phyloP scores from a whole-genome alignment of 2,329 filamentous ascomycete species.

The Diaporthe helianthi region DNA sequence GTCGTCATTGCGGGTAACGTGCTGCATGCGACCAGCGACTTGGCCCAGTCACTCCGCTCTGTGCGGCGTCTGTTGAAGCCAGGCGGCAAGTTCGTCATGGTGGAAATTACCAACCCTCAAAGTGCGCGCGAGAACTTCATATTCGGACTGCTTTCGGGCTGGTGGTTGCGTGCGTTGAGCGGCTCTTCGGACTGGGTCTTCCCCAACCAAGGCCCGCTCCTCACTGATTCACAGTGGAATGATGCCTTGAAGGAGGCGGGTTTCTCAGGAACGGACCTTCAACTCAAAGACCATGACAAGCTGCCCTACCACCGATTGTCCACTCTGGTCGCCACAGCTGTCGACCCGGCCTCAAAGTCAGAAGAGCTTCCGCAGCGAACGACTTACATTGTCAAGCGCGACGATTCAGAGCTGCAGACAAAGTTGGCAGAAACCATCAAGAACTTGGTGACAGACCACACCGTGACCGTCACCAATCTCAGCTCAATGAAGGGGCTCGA shows the following conservation, averaged over 20 bases:
- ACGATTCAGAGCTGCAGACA: not conserved
- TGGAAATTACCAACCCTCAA: slow-evolving; percentile 20
- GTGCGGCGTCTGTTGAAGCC: slow-evolving; percentile 1
- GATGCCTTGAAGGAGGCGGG: slow-evolving; percentile 4
- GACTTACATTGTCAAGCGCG: not conserved
- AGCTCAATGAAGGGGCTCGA: not conserved
- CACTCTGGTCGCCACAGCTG: not conserved
- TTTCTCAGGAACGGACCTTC: slow-evolving; percentile 19
- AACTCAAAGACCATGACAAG: not conserved
- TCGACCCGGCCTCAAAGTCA: not conserved
- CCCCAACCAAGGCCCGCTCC: slow-evolving; percentile 15
- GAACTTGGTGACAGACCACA: not conserved
- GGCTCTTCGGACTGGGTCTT: slow-evolving; percentile 1
- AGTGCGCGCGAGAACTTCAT: not conserved
- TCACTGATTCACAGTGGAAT: slow-evolving; percentile 12
- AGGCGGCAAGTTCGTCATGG: slow-evolving; percentile 21
- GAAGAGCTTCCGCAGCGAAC: not conserved
- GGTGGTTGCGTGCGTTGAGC: slow-evolving; percentile 7
- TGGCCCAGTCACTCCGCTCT: slow-evolving; percentile 40
- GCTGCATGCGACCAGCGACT: slow-evolving; percentile 42
- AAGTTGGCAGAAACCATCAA: not conserved
- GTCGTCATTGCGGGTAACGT: slow-evolving; percentile 45
- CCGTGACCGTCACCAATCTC: not conserved
- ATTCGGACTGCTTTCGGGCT: slow-evolving; percentile 20
- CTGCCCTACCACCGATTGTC: not conserved